Evolutionary conservation across 2,329 filamentous ascomycete genomes (phyloP), one percentile per base, ranked within the genome.

Genomic region (Helotiales sp.): DNA sequence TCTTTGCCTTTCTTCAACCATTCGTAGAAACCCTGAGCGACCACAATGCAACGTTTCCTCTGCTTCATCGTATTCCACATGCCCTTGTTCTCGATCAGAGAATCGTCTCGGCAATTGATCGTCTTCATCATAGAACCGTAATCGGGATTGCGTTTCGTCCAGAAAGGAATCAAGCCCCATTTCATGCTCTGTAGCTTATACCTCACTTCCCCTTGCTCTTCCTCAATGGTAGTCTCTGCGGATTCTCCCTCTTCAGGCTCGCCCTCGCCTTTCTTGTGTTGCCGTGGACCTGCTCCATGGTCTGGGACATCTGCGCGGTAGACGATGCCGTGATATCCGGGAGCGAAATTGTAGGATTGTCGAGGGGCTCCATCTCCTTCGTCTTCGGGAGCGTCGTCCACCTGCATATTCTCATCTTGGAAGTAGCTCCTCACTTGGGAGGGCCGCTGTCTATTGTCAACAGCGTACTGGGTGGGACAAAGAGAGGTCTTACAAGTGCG

Each of bases 21-120:
- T 74, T 99, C 95, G 69, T 91, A 99, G 74, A 98, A 99, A 1
- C 95, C 95, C 73, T 97, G 89, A 9, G 90, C 92, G 5, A 96
- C 71, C 9, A 98, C 85, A 22, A 98, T 79, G 71, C 95, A 98
- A 29, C 95, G 82, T 75, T 97, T 96, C 65, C 82, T 84, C 60
- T 87, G 85, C 76, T 97, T 97, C 89, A 98, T 96, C 1, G 83
- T 85, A 40, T 84, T 88, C 95, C 95, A 98, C 86, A 98, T 90
- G 10, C 93, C 92, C 5, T 86, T 83, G 8, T 88, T 81, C 9
- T 87, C 83, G 5, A 84, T 79, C 19, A 98, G 77, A 1, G 91
- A 95, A 73, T 98, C 93, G 69, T 93, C 90, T 2, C 93, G 87
- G 72, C 93, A 98, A 74, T 99, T 98, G 73, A 98, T 98, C 0